Evolutionary conservation across 805 yeast genomes (phyloP), one percentile per base, ranked within the genome.

Genomic region (Brettanomyces bruxellensis): DNA sequence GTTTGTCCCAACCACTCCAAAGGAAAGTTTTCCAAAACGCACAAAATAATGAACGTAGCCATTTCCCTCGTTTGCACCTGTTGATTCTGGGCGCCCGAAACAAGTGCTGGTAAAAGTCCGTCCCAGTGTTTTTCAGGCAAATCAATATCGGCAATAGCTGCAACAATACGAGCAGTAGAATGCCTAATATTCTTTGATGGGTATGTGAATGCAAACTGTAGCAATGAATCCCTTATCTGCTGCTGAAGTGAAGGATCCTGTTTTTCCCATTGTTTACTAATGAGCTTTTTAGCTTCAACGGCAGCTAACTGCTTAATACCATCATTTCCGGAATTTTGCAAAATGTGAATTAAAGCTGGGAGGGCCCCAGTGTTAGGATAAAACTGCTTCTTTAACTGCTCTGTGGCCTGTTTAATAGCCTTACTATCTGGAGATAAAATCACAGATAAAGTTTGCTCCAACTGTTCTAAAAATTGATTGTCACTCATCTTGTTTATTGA

Each of bases 251-350:
- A 51, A 23, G 64, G 78, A 54, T 73, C 76, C 38, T 75, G 66
- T 5, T 57, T 53, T 37, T 66, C 71, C 98, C 98, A 93, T 59
- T 79, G 81, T 53, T 74, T 71, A 45, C 73, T 60, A 37, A 90
- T 79, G 60, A 85, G 76, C 66, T 93, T 93, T 68, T 96, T 81
- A 38, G 90, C 88, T 70, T 93, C 99, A 51, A 93, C 96, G 51
- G 96, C 95, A n/a, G 97, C 95, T 51, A 93, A 73, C 66, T 89
- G 95, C 59, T 86, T 84, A 55, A 90, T 63, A 57, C 85, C 86
- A 52, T 77, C 83, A 57, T 81, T 81, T 38, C 73, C 67, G 55
- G 82, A 80, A 54, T 72, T 74, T 65, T 86, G 89, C 59, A 88
- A 73, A 50, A 93, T 78, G 58, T 86, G 93, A 56, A 91, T 71